Conservation (phyloP, 2,329 filamentous ascomycete species). For the Epicoccum sorghinum region DNA sequence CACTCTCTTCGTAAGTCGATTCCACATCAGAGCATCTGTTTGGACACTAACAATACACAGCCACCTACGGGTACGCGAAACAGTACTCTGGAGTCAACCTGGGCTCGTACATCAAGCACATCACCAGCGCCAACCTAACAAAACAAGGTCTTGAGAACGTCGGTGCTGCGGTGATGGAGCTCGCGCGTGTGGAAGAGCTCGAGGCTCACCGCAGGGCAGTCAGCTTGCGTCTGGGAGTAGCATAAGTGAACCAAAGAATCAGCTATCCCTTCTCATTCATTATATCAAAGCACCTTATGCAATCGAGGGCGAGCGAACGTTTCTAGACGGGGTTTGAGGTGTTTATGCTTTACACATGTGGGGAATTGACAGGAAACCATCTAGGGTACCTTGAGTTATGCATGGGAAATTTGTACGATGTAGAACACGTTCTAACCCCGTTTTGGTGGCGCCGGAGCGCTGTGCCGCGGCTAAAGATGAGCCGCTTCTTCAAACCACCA, state of each 20-base stretch:
- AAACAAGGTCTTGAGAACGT: conserved; percentile 84
- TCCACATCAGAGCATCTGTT: too few relatives aligned
- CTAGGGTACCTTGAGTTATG: conserved; percentile 11
- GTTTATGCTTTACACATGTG: conserved; percentile 16
- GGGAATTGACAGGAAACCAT: conserved; percentile 8
- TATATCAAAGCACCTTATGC: conserved; percentile 5
- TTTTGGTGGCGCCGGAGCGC: not conserved
- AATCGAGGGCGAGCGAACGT: conserved; percentile 1
- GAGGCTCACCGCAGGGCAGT: conserved; percentile 87
- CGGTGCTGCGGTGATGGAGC: conserved; percentile 87
- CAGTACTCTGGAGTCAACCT: conserved; percentile 98
- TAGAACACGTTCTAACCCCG: conserved; percentile 7
- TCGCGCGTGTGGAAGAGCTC: conserved; percentile 91
- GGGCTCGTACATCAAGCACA: conserved; percentile 95
- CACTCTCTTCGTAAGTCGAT: conserved; percentile 79
- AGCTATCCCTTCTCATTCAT: not conserved
- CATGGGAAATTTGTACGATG: conserved; percentile 5
- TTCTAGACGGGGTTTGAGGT: conserved; percentile 14
- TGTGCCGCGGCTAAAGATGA: conserved; percentile 10
- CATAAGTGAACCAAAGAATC: conserved; percentile 20
- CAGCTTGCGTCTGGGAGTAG: conserved; percentile 63
- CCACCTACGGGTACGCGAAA: conserved; percentile 96
- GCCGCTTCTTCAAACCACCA: not conserved
- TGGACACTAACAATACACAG: conserved; percentile 53
- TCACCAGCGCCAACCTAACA: conserved; percentile 91